A percentile compares a stretch with the other conserved stretches of the same genome.
phyloP scores from a whole-genome alignment of 495 filamentous ascomycete species.

The Aspergillus saccharolyticus region DNA sequence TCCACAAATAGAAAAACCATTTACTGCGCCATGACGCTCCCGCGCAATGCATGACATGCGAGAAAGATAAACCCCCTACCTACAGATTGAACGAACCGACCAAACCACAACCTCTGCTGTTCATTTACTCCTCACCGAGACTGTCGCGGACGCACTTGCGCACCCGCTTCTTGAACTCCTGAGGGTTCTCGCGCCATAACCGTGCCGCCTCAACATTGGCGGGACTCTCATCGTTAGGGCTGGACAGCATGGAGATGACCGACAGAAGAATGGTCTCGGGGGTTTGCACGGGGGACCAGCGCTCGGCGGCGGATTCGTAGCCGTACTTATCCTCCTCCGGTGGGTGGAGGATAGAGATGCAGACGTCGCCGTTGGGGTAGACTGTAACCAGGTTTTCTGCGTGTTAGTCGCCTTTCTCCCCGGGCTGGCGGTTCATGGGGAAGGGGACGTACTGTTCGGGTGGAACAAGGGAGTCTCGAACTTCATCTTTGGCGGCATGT shows the following conservation, averaged over 20 bases:
- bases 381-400: no score
- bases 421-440: no score
- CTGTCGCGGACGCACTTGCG: constrained; percentile 79
- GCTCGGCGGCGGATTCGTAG: constrained; percentile 86
- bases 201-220: constrained; percentile 91
- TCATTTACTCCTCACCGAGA: constrained; percentile 61
- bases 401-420: no score
- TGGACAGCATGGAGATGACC: constrained; percentile 88
- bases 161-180: constrained; percentile 73
- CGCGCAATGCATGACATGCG: no score
- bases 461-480: constrained; percentile 91
- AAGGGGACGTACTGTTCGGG: constrained; percentile 63
- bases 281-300: constrained; percentile 95
- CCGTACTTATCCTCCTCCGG: constrained; percentile 95
- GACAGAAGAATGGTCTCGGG: constrained; percentile 92
- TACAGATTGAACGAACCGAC: no score
- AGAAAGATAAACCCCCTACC: not conserved
- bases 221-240: constrained; percentile 91
- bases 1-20: no score
- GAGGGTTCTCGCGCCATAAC: constrained; percentile 77
- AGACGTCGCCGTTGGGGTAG: constrained; percentile 84
- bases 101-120: not conserved
- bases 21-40: no score
- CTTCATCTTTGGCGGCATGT: constrained; percentile 83
- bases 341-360: constrained; percentile 95